Conservation (phyloP, 495 filamentous ascomycete species). For the Pyronema domesticum region DNA sequence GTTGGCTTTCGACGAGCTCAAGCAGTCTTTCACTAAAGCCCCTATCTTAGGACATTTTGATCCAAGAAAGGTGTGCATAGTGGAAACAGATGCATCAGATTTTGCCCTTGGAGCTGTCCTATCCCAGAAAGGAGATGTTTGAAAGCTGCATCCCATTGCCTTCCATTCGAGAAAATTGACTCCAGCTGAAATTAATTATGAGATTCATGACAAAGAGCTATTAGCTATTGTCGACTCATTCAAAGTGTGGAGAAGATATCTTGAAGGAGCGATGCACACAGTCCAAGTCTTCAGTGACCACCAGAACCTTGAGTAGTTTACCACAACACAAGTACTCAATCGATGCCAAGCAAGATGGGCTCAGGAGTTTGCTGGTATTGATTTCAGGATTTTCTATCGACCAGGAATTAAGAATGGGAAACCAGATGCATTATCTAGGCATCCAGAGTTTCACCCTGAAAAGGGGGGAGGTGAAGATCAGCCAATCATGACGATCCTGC, state of each 20-base stretch:
- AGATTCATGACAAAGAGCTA: conserved; percentile 8
- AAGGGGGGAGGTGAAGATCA: conserved; percentile 5
- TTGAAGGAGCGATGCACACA: conserved; percentile 8
- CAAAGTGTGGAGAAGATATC: conserved; percentile 20
- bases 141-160: background rate
- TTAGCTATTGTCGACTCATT: conserved; percentile 13
- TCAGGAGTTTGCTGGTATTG: conserved; percentile 1
- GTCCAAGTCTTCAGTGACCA: conserved; percentile 17
- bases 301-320: conserved; percentile 21
- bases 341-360: background rate
- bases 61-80: background rate
- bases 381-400: conserved; percentile 7
- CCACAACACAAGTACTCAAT: conserved; percentile 5
- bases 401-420: conserved; percentile 7
- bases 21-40: background rate
- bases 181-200: conserved; percentile 5
- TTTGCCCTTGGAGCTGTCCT: conserved; percentile 1
- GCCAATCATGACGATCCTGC: background rate
- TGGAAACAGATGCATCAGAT: conserved; percentile 6
- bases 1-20: background rate
- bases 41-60: conserved; percentile 5
- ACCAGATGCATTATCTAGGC: conserved; percentile 7
- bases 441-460: background rate
- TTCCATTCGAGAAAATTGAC: conserved; percentile 2
- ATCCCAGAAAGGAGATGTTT: background rate